phyloP scores from a whole-genome alignment of 164 flowering plant genomes.

The Warburgia ugandensis region DNA sequence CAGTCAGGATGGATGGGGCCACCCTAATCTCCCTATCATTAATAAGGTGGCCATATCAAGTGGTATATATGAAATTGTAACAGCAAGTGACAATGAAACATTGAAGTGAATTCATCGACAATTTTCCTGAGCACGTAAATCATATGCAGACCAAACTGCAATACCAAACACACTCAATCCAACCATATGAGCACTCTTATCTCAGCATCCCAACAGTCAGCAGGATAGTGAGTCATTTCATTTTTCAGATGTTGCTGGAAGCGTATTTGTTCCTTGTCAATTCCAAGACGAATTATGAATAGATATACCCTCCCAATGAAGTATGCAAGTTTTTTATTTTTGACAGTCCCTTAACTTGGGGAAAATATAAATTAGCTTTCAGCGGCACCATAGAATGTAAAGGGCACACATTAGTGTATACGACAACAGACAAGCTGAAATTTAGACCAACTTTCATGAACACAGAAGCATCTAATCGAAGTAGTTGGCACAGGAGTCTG shows the following conservation, averaged over 20 bases:
- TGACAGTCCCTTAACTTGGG: slow-evolving; percentile 63
- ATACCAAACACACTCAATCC: slow-evolving; percentile 99
- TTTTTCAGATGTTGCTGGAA: slow-evolving; percentile 94
- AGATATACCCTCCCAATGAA: slow-evolving; percentile 93
- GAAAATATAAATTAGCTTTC: background rate
- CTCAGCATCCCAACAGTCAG: slow-evolving; percentile 99
- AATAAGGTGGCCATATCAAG: background rate
- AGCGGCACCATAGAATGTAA: background rate
- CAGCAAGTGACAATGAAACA: background rate
- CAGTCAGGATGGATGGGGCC: too few species aligned
- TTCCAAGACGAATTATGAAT: slow-evolving; percentile 77
- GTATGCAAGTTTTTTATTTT: slow-evolving; percentile 92
- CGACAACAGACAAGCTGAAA: too few species aligned
- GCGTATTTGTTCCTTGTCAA: slow-evolving; percentile 72
- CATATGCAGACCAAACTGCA: slow-evolving; percentile 97
- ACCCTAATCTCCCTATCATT: too few species aligned
- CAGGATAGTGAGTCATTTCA: slow-evolving; percentile 99
- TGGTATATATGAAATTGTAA: too few species aligned
- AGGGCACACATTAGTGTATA: too few species aligned
- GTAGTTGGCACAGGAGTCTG: too few species aligned
- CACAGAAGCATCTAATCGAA: too few species aligned
- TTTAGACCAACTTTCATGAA: too few species aligned
- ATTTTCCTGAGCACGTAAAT: slow-evolving; percentile 59
- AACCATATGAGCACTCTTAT: slow-evolving; percentile 93
- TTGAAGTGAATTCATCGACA: background rate